Percentiles rank a stretch among this genome's conserved stretches.
These are phyloP conservation scores for Backusella circina DNA, from an alignment of 192 early-diverging fungal species.

Conservation along the genomic window DNA sequence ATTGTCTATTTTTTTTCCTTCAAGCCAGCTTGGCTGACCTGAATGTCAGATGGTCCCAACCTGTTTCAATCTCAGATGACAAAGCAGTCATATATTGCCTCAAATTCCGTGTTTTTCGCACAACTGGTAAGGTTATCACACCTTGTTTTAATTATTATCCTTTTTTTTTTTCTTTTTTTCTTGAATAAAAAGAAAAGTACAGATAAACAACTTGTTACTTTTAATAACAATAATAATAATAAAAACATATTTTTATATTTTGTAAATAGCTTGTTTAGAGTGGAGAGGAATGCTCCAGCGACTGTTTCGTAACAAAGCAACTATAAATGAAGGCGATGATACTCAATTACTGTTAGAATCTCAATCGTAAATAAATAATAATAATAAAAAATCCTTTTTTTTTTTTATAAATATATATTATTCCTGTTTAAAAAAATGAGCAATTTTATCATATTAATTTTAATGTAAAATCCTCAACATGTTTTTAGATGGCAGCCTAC, in stretches of 20 bases:
- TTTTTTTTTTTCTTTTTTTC: neutral
- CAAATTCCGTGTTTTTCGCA: neutral
- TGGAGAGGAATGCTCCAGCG: slow-evolving; percentile 21
- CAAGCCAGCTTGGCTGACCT: neutral
- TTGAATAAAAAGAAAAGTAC: neutral
- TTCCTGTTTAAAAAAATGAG: neutral
- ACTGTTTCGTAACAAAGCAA: slow-evolving; percentile 30
- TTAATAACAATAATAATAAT: neutral
- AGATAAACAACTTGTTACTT: neutral
- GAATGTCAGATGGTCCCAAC: neutral
- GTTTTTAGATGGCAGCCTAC: slow-evolving; percentile 38
- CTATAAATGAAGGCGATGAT: slow-evolving; percentile 19
- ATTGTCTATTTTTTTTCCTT: neutral
- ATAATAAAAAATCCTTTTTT: neutral
- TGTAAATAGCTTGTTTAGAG: neutral
- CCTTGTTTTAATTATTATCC: neutral
- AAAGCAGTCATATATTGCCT: neutral
- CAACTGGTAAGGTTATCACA: neutral
- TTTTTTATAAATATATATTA: neutral
- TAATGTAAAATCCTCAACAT: neutral
- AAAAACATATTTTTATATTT: neutral
- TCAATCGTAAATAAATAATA: slow-evolving; percentile 21
- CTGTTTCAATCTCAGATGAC: neutral
- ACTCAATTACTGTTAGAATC: slow-evolving; percentile 28
- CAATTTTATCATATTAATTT: neutral